Evolutionary conservation across 192 early-diverging fungal genomes (phyloP).

Genomic region (Coemansia sp.): DNA sequence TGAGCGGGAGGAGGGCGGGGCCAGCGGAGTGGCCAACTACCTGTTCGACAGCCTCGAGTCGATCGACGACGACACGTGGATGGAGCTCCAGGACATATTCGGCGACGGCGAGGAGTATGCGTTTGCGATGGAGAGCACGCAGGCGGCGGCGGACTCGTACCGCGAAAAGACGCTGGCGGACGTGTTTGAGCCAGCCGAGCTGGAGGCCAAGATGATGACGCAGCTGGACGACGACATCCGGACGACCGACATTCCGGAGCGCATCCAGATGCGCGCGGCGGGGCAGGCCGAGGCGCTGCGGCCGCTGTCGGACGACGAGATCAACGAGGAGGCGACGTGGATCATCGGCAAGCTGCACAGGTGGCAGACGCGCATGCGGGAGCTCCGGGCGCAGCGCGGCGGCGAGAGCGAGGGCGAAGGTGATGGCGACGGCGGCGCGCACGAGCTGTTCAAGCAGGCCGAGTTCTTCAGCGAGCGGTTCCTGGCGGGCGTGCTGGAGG

Average conservation of each 20-base stretch:
- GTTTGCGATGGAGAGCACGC: constrained; percentile 52
- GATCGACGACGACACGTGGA: constrained; percentile 66
- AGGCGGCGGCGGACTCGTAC: constrained; percentile 16
- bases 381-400: background rate
- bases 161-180: constrained; percentile 49
- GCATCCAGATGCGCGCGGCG: constrained; percentile 75
- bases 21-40: constrained; percentile 26
- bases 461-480: constrained; percentile 53
- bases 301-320: constrained; percentile 61
- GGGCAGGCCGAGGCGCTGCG: constrained; percentile 32
- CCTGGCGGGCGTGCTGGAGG: constrained; percentile 57
- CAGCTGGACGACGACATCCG: constrained; percentile 91
- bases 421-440: background rate
- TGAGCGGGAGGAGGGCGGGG: constrained; percentile 17
- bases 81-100: constrained; percentile 89
- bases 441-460: constrained; percentile 31
- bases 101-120: constrained; percentile 92
- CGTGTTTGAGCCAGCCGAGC: constrained; percentile 82
- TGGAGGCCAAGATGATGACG: constrained; percentile 89
- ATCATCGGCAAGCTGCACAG: constrained; percentile 49
- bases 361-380: constrained; percentile 25
- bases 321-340: constrained; percentile 70
- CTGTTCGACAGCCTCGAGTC: constrained; percentile 53
- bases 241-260: constrained; percentile 87
- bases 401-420: no score